Evolutionary conservation across 2,329 filamentous ascomycete genomes (phyloP), one percentile per base, ranked within the genome.

Genomic region (Sclerotinia subarctica): DNA sequence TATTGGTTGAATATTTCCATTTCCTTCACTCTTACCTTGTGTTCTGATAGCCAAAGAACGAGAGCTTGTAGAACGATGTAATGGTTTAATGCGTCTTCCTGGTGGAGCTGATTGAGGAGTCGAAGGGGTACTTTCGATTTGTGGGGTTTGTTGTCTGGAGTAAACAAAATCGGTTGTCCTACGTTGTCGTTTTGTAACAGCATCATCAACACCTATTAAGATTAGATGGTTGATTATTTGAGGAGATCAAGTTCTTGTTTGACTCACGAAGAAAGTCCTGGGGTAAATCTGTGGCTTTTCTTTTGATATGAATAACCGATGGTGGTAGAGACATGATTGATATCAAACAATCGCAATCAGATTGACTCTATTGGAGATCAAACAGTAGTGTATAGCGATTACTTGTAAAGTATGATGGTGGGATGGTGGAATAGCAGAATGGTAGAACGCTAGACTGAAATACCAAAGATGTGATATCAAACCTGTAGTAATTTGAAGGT

Each of bases 271-370:
- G 73, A 57, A 74, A 72, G 6, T 78, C 76, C 35, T 77, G 74
- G 21, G 77, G 77, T 21, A 77, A 74, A 60, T 78, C 77, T 13
- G 73, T 77, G 29, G 69, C 69, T 69, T 77, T 78, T 53, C 77
- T 71, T 71, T 78, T 78, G 69, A 78, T 74, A 35, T 73, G 72
- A n/a, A 78, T 70, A 10, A 71, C 72, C 21, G 57, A 68, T 42
- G 77, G 77, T 54, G 76, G 76, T 21, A 76, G 68, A 71, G 75
- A 74, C 74, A 76, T 76, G 65, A n/a, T 67, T 64, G 21, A 56
- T 56, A 44, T 7, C 26, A 21, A 60, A n/a, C 2, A 38, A 19
- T 19, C 26, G 38, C 46, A 6, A 53, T n/a, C 11, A 21, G 4
- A 26, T 11, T 46, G 4, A 26, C 19, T 46, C 24, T 59, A 15